Evolutionary conservation across 805 yeast genomes (phyloP).

Genomic region (Candida ponderosae): DNA sequence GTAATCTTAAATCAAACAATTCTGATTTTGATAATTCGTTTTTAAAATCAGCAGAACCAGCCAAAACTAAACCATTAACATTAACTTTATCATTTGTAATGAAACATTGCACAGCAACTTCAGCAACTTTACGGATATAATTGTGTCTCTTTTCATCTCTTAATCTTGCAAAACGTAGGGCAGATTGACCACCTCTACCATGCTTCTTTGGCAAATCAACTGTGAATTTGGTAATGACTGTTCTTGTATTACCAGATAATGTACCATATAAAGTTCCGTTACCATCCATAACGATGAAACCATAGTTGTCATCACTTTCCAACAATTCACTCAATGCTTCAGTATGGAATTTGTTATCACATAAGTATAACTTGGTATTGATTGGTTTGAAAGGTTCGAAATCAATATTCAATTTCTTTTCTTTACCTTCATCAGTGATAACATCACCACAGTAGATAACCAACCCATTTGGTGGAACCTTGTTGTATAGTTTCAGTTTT

Average conservation of each 20-base stretch:
- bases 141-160: slow-evolving; percentile 99
- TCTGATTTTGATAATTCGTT: slow-evolving; percentile 90
- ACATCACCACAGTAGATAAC: slow-evolving; percentile 99
- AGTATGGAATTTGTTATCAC: slow-evolving; percentile 98
- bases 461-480: slow-evolving; percentile 90
- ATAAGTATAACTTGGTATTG: slow-evolving; percentile 89
- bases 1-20: slow-evolving; percentile 85
- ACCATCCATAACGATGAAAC: slow-evolving; percentile 99
- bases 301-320: slow-evolving; percentile 93
- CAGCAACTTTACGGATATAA: slow-evolving; percentile 96
- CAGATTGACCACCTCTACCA: slow-evolving; percentile 99
- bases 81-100: slow-evolving; percentile 91
- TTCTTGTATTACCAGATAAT: slow-evolving; percentile 94
- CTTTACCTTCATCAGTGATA: slow-evolving; percentile 93
- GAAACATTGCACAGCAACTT: slow-evolving; percentile 95
- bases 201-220: slow-evolving; percentile 99
- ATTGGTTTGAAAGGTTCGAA: slow-evolving; percentile 99
- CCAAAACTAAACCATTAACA: slow-evolving; percentile 89
- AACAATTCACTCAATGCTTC: slow-evolving; percentile 92
- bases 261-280: slow-evolving; percentile 95
- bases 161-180: slow-evolving; percentile 96
- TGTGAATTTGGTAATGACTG: slow-evolving; percentile 88
- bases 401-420: slow-evolving; percentile 92
- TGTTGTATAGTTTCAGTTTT: slow-evolving; percentile 81
- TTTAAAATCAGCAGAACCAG: slow-evolving; percentile 99